Evolutionary conservation across 176 grass and related monocot genomes (phyloP).

Genomic region (Carex myosuroides): DNA sequence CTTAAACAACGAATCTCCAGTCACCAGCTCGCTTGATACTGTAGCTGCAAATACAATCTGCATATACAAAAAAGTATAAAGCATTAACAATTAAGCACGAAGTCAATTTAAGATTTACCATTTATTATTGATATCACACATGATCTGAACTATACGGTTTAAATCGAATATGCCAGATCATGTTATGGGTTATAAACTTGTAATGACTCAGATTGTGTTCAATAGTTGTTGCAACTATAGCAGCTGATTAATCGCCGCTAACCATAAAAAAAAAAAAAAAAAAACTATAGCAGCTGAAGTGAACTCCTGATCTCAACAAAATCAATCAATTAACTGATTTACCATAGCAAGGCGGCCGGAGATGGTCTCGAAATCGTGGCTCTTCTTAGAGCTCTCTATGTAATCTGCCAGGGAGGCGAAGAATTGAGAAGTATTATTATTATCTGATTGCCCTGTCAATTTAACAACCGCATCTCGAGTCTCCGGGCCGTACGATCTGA

Average conservation of each 20-base stretch:
- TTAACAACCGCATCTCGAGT: constrained; percentile 35
- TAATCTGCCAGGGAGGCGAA: constrained; percentile 87
- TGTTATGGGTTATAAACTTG: neutral
- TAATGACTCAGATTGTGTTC: neutral
- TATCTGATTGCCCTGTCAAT: constrained; percentile 21
- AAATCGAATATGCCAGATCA: neutral
- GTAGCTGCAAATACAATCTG: constrained; percentile 70
- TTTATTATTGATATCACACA: neutral
- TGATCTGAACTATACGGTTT: neutral
- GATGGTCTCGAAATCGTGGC: constrained; percentile 88
- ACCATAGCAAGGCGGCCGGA: constrained; percentile 97
- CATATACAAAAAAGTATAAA: neutral
- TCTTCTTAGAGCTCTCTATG: constrained; percentile 90
- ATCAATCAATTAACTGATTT: neutral
- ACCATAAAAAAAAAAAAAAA: too few relatives aligned
- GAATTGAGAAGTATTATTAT: constrained; percentile 39
- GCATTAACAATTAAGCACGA: neutral
- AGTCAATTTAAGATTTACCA: neutral
- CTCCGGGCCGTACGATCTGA: constrained; percentile 72
- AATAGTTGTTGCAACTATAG: neutral
- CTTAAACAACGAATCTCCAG: constrained; percentile 90
- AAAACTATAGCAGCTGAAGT: neutral
- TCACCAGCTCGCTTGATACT: constrained; percentile 64
- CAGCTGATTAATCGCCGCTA: neutral
- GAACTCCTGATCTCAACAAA: neutral